Percentiles rank a stretch among this genome's conserved stretches.
phyloP scores from a whole-genome alignment of 768 basidiomycete genomes.

The Galerina sulciceps region DNA sequence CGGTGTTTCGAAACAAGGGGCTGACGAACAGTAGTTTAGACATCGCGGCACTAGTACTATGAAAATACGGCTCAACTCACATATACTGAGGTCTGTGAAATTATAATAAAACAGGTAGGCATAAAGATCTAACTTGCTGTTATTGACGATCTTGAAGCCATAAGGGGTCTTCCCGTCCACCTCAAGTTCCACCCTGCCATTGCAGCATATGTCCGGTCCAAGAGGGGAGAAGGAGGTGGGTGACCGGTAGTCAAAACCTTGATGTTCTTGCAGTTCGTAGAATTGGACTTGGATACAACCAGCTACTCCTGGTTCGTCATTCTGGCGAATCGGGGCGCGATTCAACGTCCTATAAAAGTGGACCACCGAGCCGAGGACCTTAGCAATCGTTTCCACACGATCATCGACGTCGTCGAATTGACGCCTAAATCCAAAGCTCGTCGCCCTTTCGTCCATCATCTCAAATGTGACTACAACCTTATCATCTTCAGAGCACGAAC shows the following conservation, averaged over 20 bases:
- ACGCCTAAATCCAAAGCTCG: background rate
- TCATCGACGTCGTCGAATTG: background rate
- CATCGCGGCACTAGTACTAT: background rate
- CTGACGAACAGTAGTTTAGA: background rate
- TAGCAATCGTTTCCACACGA: background rate
- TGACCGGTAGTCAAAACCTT: background rate
- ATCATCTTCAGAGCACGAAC: background rate
- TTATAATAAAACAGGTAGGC: conserved; percentile 16
- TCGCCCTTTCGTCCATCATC: background rate
- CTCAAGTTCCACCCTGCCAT: conserved; percentile 4
- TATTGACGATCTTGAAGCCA: conserved; percentile 11
- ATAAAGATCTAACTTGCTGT: conserved; percentile 3
- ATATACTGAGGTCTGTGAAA: conserved; percentile 11
- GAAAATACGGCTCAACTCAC: conserved; percentile 9
- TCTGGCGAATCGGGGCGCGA: no score
- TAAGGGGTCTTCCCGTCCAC: background rate
- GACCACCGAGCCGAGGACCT: background rate
- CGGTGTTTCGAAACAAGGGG: background rate
- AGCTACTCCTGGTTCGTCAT: background rate
- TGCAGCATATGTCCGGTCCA: background rate
- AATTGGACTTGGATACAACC: background rate
- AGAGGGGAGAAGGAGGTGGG: no score
- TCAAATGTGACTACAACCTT: background rate
- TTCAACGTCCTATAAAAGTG: conserved; percentile 3
- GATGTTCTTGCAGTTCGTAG: background rate